Evolutionary conservation across 176 grass and related monocot species (phyloP), one percentile per base, ranked within the genome.

Genomic region (Triticum timopheevii): DNA sequence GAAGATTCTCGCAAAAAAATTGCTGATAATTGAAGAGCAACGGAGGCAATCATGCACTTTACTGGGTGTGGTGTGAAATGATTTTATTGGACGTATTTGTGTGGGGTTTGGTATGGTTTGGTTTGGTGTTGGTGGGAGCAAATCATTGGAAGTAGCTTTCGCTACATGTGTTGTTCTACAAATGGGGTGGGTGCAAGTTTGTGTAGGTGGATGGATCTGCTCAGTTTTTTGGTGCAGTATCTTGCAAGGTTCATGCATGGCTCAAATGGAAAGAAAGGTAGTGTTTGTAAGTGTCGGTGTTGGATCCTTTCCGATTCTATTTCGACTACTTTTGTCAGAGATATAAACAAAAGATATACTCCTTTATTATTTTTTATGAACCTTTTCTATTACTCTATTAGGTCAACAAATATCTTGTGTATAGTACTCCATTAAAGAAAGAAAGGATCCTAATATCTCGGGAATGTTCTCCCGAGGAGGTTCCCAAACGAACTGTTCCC

Each of bases 91-190:
- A 31, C 69, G 9, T 33, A 74, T 33, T 47, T 16, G 79, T 15
- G 78, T 66, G 78, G 38, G 39, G 62, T 31, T 40, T 17, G 77
- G 7, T 80, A 40, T 27, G 77, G 56, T 2, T 40, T 76, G 42
- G 44, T 54, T 44, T 31, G 73, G 73, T 54, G 44, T 44, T 62
- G 45, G 81, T 73, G 52, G 52, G n/a, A 28, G 35, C 68, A 40
- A 19, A 83, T 82, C 50, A 83, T 83, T 38, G 49, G 1, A 13
- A 65, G 25, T 80, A 19, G 61, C 78, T 65, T 66, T 47, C 23
- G 1, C 11, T 7, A n/a, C 31, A 8, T 33, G 17, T 54, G 50
- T 49, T 66, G 25, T 66, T 5, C 39, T 20, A 6, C 61, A 66
- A 22, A 30, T 31, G 38, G 61, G 38, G 61, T 45, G 25, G 61